Conservation (phyloP, 1,284 basidiomycete genomes). For the Termitomyces sp. region DNA sequence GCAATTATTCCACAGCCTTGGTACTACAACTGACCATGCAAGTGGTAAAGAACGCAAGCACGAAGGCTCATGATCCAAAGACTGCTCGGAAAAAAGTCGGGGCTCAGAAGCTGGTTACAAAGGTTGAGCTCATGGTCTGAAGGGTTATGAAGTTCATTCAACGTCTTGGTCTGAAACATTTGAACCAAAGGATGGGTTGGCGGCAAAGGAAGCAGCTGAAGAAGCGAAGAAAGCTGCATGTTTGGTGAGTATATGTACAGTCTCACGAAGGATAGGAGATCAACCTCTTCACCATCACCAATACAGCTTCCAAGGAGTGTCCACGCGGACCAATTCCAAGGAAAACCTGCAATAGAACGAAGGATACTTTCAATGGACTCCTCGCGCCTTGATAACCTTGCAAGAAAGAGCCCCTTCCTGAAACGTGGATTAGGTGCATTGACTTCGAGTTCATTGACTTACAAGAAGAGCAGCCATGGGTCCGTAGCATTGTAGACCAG, state of each 20-base stretch:
- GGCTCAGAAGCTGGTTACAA: constrained; percentile 70
- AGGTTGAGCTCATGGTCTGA: constrained; percentile 77
- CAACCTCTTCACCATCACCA: constrained; percentile 86
- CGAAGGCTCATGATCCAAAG: constrained; percentile 84
- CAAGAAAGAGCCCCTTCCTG: constrained; percentile 79
- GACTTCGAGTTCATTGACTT: constrained; percentile 22
- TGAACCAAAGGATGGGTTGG: constrained; percentile 70
- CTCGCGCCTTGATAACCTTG: constrained; percentile 71
- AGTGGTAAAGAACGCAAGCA: constrained; percentile 85
- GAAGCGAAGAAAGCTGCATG: constrained; percentile 54
- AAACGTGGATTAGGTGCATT: constrained; percentile 11
- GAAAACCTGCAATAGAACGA: constrained; percentile 73
- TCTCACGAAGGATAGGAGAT: constrained; percentile 12
- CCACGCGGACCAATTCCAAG: constrained; percentile 98
- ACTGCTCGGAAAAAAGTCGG: constrained; percentile 77
- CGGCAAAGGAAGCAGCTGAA: constrained; percentile 61
- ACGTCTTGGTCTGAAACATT: constrained; percentile 87
- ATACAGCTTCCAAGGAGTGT: constrained; percentile 75
- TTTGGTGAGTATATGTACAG: constrained; percentile 20
- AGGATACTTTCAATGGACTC: constrained; percentile 85
- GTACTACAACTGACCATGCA: constrained; percentile 61
- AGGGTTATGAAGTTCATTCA: constrained; percentile 86
- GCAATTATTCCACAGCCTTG: constrained; percentile 4
- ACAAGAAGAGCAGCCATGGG: constrained; percentile 87
- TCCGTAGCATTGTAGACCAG: constrained; percentile 57